Percentiles rank a stretch among this genome's conserved stretches.
Evolutionary conservation across 2,329 filamentous ascomycete species (phyloP).

Genomic region (Colletotrichum orchidophilum): DNA sequence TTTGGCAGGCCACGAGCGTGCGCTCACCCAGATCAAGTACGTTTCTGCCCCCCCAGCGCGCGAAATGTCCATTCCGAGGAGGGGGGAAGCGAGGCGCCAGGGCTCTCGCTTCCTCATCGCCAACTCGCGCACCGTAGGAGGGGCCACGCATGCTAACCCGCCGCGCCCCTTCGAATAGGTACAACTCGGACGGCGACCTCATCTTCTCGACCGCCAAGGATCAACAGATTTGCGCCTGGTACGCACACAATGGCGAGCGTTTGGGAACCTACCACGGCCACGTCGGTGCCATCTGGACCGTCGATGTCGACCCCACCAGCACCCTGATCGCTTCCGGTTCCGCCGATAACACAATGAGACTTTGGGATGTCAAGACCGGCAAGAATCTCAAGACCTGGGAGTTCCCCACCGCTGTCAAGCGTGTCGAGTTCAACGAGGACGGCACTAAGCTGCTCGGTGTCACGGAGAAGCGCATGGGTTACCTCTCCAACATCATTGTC

Average conservation of each 20-base stretch:
- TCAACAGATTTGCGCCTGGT: constrained; percentile 97
- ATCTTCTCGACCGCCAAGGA: constrained; percentile 97
- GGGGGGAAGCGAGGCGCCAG: constrained; percentile 6
- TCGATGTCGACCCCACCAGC: constrained; percentile 93
- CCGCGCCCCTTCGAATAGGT: constrained; percentile 57
- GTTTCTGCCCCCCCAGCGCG: constrained; percentile 37
- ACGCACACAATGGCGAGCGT: constrained; percentile 96
- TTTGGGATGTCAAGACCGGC: constrained; percentile 96
- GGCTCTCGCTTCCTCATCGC: constrained; percentile 1
- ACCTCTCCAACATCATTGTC: constrained; percentile 92
- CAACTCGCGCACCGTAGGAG: constrained; percentile 2
- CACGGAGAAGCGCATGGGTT: constrained; percentile 98
- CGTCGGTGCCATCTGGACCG: constrained; percentile 97
- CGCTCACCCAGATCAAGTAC: constrained; percentile 92
- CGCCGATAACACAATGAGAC: constrained; percentile 96
- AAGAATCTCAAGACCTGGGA: constrained; percentile 97
- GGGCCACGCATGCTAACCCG: constrained; percentile 17
- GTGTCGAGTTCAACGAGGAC: constrained; percentile 96
- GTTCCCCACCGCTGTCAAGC: constrained; percentile 95
- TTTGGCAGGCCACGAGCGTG: constrained; percentile 94
- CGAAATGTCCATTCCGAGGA: constrained; percentile 12
- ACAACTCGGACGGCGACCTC: constrained; percentile 94
- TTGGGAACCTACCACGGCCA: constrained; percentile 97
- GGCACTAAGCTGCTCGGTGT: constrained; percentile 90
- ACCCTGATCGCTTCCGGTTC: constrained; percentile 94